Evolutionary conservation across 768 basidiomycete species (phyloP).

Genomic region (Butyriboletus loyo): DNA sequence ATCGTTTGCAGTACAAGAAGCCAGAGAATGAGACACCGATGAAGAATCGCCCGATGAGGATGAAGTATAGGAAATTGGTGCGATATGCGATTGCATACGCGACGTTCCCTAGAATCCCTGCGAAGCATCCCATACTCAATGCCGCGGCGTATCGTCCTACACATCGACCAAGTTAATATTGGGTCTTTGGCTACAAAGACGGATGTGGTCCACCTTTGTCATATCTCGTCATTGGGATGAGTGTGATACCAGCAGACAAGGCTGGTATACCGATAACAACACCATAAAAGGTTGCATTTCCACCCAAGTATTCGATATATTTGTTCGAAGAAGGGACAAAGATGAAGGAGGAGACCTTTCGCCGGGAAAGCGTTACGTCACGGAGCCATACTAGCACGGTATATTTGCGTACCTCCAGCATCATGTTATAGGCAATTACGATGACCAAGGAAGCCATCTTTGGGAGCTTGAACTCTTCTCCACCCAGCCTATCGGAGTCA

Average conservation of each 20-base stretch:
- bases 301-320: constrained; percentile 62
- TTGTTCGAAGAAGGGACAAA: constrained; percentile 63
- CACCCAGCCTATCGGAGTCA: constrained; percentile 23
- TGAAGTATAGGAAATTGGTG: constrained; percentile 60
- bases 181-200: not conserved
- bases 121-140: constrained; percentile 51
- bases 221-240: constrained; percentile 52
- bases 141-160: constrained; percentile 55
- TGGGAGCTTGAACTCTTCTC: constrained; percentile 45
- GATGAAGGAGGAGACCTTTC: constrained; percentile 64
- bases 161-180: not conserved
- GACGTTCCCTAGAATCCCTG: constrained; percentile 54
- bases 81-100: constrained; percentile 61
- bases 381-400: not conserved
- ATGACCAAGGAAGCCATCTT: constrained; percentile 44
- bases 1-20: constrained; percentile 68
- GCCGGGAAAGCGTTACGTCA: not conserved
- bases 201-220: constrained; percentile 46
- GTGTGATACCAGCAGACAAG: constrained; percentile 52
- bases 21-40: constrained; percentile 57
- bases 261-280: constrained; percentile 65
- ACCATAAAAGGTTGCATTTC: constrained; percentile 64
- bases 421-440: constrained; percentile 40
- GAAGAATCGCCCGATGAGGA: constrained; percentile 66
- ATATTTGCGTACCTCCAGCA: constrained; percentile 41